Base-by-base conservation (phyloP, 108 stramenopile species). In the Cyclotella choctawhatcheeana region DNA sequence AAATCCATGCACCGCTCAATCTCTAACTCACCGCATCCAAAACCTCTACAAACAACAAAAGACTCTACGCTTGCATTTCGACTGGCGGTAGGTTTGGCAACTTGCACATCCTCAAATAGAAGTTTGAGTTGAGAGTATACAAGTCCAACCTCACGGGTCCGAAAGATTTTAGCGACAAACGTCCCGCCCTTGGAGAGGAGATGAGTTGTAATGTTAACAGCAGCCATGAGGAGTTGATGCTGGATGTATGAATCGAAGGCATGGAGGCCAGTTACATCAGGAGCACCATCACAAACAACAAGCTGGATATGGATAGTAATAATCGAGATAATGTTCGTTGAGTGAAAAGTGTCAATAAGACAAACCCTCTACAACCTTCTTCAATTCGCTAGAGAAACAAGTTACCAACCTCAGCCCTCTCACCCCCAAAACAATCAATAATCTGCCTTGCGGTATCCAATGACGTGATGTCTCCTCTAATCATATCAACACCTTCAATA, bases 141-240 rank as follows among this genome's bases (percentile, higher is more conserved):
- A 32, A 97, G 88, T 17, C 92, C 84, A 17, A 95, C 89, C 73
- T 99, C 96, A 17, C 88, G 69, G 0, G 97, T 97, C 1, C 99
- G 86, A 65, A 99, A 99, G 27, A 99, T 96, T 77, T 99, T 99
- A 52, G 98, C 99, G 14, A 98, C 96, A 73, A 99, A 98, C 21
- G 89, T 90, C 18, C 99, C 99, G 1, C 94, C 96, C 0, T 67
- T 66, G 0, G 51, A 47, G 33, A 99, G 77, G 14, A 98, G 86
- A 69, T 92, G 93, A 0, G 95, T 93, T 1, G 97, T 88, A 58
- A 99, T 98, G 74, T 92, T 88, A 33, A 98, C 81, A 14, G 98
- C 98, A 16, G 93, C 92, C 16, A 98, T 69, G 31, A 99, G 67
- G 37, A 99, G 84, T 81, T 98, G 95, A 7, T 85, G 83, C 78